These are phyloP conservation scores for Madurella mycetomatis DNA, from an alignment of 2,329 filamentous ascomycete species.

Conservation along the genomic window DNA sequence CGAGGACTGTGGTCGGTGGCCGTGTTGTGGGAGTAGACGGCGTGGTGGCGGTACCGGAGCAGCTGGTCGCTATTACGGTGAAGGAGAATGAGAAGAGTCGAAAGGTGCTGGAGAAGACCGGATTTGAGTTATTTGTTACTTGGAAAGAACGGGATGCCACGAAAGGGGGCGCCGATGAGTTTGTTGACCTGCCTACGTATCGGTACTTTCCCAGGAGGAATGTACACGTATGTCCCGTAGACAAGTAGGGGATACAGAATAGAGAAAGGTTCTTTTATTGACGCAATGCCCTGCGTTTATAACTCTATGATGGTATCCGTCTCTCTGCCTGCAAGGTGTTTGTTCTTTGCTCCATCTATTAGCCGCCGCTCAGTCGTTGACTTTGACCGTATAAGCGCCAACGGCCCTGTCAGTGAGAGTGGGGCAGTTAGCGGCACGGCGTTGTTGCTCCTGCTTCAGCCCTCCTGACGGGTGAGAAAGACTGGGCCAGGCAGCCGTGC, in stretches of 20 bases:
- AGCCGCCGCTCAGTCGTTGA: too few relatives aligned
- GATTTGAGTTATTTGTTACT: conserved; percentile 45
- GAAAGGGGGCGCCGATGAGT: conserved; percentile 18
- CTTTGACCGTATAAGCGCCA: too few relatives aligned
- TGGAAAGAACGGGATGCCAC: conserved; percentile 33
- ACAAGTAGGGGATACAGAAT: background rate
- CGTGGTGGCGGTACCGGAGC: conserved; percentile 34
- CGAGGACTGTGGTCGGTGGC: conserved; percentile 32
- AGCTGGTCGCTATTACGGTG: conserved; percentile 45
- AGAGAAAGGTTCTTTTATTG: background rate
- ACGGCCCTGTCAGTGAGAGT: too few relatives aligned
- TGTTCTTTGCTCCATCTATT: too few relatives aligned
- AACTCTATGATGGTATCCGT: too few relatives aligned
- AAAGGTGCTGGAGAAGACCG: conserved; percentile 52
- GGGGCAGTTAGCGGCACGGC: too few relatives aligned
- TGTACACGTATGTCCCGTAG: too few relatives aligned
- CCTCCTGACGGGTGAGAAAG: too few relatives aligned
- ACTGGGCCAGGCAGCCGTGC: too few relatives aligned
- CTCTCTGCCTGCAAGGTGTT: too few relatives aligned
- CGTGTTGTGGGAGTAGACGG: conserved; percentile 25
- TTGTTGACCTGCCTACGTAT: conserved; percentile 23
- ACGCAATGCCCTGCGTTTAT: too few relatives aligned
- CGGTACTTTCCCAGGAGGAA: conserved; percentile 19
- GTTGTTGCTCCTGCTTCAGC: too few relatives aligned
- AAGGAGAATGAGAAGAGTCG: conserved; percentile 49